Conservation (phyloP, 2,329 filamentous ascomycete species). For the Claviceps sorghi region DNA sequence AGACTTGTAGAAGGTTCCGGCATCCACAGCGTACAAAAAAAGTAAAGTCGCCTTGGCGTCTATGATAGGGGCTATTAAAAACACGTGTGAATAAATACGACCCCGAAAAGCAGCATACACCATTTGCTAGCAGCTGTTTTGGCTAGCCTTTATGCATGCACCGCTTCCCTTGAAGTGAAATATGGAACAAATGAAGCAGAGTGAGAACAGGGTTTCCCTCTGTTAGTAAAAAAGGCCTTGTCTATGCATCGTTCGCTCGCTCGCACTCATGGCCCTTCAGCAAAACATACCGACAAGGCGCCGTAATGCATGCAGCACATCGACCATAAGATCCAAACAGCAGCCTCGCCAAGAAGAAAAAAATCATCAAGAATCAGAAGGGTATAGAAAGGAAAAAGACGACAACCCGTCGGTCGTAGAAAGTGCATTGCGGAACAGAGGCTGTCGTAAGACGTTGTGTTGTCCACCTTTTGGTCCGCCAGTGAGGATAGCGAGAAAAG, state of each 20-base stretch:
- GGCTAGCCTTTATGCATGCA: not conserved
- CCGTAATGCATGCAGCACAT: not conserved
- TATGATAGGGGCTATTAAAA: not conserved
- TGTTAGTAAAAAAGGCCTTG: not conserved
- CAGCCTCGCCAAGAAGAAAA: not conserved
- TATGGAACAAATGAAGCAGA: not conserved
- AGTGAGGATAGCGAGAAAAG: not conserved
- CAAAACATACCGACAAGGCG: not conserved
- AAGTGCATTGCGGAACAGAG: not conserved
- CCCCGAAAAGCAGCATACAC: not conserved
- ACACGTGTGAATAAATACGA: not conserved
- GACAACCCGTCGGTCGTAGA: not conserved
- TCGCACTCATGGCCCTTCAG: not conserved
- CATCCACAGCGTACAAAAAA: not conserved
- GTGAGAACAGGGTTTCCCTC: not conserved
- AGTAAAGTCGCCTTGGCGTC: conserved; percentile 1
- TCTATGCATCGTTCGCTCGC: not conserved
- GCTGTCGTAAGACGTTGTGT: not conserved
- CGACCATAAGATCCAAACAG: not conserved
- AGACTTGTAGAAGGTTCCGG: not conserved
- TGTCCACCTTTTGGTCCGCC: not conserved
- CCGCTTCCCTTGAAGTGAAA: not conserved
- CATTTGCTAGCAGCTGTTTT: not conserved
- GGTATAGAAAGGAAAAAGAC: not conserved
- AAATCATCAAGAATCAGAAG: not conserved